Conservation (phyloP, 345 rosid species). For the Syzygium aromaticum region DNA sequence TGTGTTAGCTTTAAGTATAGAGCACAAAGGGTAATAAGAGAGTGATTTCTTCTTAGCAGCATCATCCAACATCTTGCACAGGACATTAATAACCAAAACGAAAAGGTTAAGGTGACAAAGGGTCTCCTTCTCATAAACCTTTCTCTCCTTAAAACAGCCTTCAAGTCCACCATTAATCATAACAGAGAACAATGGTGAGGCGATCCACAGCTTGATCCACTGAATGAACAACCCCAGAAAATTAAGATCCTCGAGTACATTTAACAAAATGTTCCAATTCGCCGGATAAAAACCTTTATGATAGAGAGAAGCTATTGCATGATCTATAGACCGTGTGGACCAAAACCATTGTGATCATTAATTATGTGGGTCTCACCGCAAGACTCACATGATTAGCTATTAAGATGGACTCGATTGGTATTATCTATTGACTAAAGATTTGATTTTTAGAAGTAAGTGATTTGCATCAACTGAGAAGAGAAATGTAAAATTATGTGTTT, state of each 20-base stretch:
- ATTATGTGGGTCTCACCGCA: neutral
- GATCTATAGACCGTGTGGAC: neutral
- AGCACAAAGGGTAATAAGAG: neutral
- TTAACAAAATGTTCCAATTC: neutral
- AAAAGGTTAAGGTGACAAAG: neutral
- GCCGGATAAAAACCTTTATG: neutral
- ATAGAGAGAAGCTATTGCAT: neutral
- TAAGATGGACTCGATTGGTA: neutral
- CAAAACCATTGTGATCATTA: neutral
- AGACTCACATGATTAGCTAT: neutral
- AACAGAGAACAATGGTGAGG: neutral
- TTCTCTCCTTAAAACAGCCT: neutral
- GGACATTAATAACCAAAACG: neutral
- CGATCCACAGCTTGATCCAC: neutral
- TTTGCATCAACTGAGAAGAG: neutral
- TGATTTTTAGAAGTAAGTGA: neutral
- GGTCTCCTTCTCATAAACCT: neutral
- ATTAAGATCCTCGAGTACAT: neutral
- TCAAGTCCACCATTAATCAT: neutral
- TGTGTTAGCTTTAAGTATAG: neutral
- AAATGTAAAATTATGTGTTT: neutral
- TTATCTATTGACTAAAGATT: neutral
- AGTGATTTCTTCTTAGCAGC: neutral
- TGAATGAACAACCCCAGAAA: neutral
- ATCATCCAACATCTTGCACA: neutral